Evolutionary conservation across 1,139 yeast genomes (phyloP).

Genomic region (Martiniozyma asiatica): DNA sequence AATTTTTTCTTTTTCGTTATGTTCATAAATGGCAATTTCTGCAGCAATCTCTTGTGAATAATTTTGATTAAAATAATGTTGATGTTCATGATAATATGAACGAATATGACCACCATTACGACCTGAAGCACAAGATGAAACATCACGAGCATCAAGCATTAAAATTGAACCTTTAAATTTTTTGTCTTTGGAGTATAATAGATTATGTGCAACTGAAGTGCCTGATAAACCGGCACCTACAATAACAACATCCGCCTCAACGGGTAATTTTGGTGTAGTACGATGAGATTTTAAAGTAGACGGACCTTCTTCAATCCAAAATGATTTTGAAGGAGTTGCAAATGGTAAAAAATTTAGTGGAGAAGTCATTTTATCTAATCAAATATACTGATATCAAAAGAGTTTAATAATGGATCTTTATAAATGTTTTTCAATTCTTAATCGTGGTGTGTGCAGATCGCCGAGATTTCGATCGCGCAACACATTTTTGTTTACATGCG

Average conservation of each 20-base stretch:
- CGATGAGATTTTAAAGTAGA: slow-evolving; percentile 8
- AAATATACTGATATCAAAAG: too few relatives aligned
- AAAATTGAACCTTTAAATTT: slow-evolving; percentile 7
- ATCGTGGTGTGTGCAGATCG: too few relatives aligned
- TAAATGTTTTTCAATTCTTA: too few relatives aligned
- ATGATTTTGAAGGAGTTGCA: slow-evolving; percentile 7
- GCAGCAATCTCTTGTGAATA: slow-evolving; percentile 24
- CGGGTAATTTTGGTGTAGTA: slow-evolving; percentile 12
- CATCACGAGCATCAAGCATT: slow-evolving; percentile 31
- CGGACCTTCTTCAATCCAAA: slow-evolving; percentile 14
- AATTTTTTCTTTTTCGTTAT: slow-evolving; percentile 15
- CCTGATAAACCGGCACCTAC: slow-evolving; percentile 34
- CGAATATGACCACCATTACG: slow-evolving; percentile 38
- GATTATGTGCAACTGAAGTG: slow-evolving; percentile 26
- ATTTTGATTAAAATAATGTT: slow-evolving; percentile 15
- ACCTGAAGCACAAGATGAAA: slow-evolving; percentile 37
- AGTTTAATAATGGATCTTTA: too few relatives aligned
- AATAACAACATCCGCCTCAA: slow-evolving; percentile 25
- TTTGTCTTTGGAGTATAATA: slow-evolving; percentile 18
- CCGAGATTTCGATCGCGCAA: too few relatives aligned
- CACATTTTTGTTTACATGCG: too few relatives aligned
- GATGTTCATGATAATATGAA: slow-evolving; percentile 24
- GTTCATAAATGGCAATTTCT: slow-evolving; percentile 25
- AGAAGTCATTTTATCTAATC: too few relatives aligned
- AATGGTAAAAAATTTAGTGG: too few relatives aligned